Evolutionary conservation across 1,284 basidiomycete species (phyloP).

Genomic region (Clitocybe nebularis): DNA sequence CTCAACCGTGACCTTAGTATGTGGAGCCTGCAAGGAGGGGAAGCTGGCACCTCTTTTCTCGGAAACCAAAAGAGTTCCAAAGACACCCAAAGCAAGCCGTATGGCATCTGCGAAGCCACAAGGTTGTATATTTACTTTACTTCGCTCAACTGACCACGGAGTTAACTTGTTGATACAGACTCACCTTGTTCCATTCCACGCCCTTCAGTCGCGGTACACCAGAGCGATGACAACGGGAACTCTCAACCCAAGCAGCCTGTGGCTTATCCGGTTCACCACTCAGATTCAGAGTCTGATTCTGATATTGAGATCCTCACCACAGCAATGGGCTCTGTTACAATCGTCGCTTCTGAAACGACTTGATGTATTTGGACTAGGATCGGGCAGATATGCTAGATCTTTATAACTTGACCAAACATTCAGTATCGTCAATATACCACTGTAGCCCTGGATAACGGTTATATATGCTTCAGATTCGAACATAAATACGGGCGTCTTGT

Average conservation of each 20-base stretch:
- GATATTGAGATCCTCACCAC: slow-evolving; percentile 24
- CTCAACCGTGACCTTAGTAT: slow-evolving; percentile 24
- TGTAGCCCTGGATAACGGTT: too few relatives aligned
- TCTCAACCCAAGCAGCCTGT: not conserved
- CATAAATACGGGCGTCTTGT: too few relatives aligned
- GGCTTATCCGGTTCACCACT: slow-evolving; percentile 19
- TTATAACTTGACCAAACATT: too few relatives aligned
- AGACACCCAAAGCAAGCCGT: slow-evolving; percentile 40
- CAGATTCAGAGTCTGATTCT: slow-evolving; percentile 21
- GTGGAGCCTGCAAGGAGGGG: slow-evolving; percentile 45
- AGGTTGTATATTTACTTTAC: slow-evolving; percentile 29
- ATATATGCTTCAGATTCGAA: too few relatives aligned
- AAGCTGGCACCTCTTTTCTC: slow-evolving; percentile 53
- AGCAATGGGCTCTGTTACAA: slow-evolving; percentile 19
- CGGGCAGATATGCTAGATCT: too few relatives aligned
- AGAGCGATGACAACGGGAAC: not conserved
- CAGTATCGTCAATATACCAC: too few relatives aligned
- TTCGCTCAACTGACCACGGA: too few relatives aligned
- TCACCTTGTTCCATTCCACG: slow-evolving; percentile 27
- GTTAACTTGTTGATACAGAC: slow-evolving; percentile 22
- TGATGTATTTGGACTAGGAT: too few relatives aligned
- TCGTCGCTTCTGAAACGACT: slow-evolving; percentile 7
- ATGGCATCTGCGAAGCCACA: slow-evolving; percentile 42
- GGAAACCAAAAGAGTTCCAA: slow-evolving; percentile 27
- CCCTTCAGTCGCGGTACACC: not conserved